phyloP scores from a whole-genome alignment of 2,329 filamentous ascomycete species.

The Trichoderma gracile region DNA sequence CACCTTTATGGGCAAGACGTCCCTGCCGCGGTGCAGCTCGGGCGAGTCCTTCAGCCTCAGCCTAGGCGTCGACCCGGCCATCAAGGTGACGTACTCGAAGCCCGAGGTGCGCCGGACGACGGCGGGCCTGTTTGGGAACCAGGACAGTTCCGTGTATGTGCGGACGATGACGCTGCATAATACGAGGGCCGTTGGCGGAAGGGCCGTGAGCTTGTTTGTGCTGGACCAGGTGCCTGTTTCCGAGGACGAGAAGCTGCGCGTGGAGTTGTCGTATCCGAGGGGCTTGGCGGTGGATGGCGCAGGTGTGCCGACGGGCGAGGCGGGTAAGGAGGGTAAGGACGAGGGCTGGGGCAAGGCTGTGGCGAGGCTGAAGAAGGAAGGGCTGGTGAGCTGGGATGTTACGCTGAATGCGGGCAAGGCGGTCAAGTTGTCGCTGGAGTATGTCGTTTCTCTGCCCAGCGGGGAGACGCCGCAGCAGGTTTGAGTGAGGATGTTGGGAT shows the following conservation, averaged over 20 bases:
- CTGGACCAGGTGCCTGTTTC: slow-evolving; percentile 64
- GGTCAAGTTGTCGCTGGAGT: slow-evolving; percentile 60
- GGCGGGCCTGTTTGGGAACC: slow-evolving; percentile 55
- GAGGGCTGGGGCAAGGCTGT: slow-evolving; percentile 54
- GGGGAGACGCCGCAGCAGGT: slow-evolving; percentile 43
- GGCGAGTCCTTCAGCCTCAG: slow-evolving; percentile 55
- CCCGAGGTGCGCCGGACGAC: slow-evolving; percentile 55
- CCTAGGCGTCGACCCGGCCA: slow-evolving; percentile 61
- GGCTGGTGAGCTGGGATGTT: slow-evolving; percentile 61
- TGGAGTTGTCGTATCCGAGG: slow-evolving; percentile 52
- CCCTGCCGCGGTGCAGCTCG: slow-evolving; percentile 56
- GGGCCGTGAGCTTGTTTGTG: slow-evolving; percentile 51
- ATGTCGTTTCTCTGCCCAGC: slow-evolving; percentile 58
- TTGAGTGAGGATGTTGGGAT: slow-evolving; percentile 2
- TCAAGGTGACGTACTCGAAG: slow-evolving; percentile 57
- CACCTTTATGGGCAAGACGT: slow-evolving; percentile 59
- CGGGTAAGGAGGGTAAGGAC: slow-evolving; percentile 36
- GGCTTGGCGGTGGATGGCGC: slow-evolving; percentile 47
- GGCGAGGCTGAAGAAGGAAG: slow-evolving; percentile 55
- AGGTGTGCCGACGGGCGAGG: slow-evolving; percentile 40
- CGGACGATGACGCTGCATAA: slow-evolving; percentile 54
- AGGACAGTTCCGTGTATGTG: slow-evolving; percentile 52
- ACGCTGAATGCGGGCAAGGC: slow-evolving; percentile 57
- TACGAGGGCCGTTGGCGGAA: slow-evolving; percentile 43
- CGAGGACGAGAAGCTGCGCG: slow-evolving; percentile 58